A percentile compares a stretch with the other conserved stretches of the same genome.
Conservation (phyloP, 2,329 filamentous ascomycete species). For the Fusarium mangiferae region DNA sequence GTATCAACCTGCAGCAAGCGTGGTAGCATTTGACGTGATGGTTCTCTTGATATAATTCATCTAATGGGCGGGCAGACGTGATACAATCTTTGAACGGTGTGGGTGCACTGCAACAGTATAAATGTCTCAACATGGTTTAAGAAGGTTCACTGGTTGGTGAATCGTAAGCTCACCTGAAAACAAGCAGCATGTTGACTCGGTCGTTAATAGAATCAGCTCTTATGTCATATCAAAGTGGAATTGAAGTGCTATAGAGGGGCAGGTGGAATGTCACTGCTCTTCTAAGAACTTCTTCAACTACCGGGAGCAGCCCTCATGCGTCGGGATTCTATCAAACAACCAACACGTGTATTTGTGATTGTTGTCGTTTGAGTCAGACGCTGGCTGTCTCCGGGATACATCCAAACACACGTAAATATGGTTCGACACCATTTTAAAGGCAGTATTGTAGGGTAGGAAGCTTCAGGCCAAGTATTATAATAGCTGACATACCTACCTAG, state of each 20-base stretch:
- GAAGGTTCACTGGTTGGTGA: background rate
- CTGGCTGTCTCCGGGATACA: background rate
- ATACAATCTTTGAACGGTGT: background rate
- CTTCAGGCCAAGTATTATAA: background rate
- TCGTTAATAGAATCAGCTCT: background rate
- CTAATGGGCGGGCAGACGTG: background rate
- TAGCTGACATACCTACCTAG: background rate
- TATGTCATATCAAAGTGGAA: background rate
- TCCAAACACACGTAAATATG: background rate
- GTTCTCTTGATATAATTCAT: background rate
- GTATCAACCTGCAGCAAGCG: slow-evolving; percentile 11
- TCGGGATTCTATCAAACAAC: background rate
- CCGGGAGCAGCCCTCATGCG: background rate
- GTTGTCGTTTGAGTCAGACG: background rate
- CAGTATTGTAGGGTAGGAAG: background rate
- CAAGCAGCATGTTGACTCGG: background rate
- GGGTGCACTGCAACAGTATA: background rate
- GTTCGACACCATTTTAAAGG: background rate
- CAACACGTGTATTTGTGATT: background rate
- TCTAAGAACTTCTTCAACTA: background rate
- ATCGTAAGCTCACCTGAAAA: background rate
- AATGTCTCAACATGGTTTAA: background rate
- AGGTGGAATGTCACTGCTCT: background rate
- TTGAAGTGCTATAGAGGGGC: background rate
- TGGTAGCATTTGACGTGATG: background rate